phyloP scores from a whole-genome alignment of 2,329 filamentous ascomycete species.

The Tolypocladium paradoxum region DNA sequence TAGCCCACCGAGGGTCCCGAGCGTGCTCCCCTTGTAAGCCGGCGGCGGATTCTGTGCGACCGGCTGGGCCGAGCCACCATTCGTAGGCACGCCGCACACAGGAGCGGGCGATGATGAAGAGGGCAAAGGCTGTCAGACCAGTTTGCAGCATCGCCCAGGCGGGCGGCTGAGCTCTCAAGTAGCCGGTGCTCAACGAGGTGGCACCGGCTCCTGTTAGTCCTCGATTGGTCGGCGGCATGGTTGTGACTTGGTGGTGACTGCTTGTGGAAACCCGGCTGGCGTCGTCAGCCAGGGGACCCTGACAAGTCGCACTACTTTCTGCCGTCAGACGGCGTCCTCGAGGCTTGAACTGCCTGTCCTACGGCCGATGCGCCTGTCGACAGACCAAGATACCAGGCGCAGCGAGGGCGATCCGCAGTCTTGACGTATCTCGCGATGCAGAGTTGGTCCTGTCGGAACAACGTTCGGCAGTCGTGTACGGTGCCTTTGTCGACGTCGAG shows the following conservation, averaged over 20 bases:
- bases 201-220: conserved; percentile 17
- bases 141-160: conserved; percentile 15
- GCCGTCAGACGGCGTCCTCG: conserved; percentile 22
- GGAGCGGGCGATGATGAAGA: conserved; percentile 23
- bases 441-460: neutral
- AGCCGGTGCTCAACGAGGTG: conserved; percentile 14
- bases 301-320: conserved; percentile 21
- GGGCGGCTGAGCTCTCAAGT: conserved; percentile 20
- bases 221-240: conserved; percentile 22
- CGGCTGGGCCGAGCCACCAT: conserved; percentile 8
- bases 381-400: neutral
- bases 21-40: conserved; percentile 8
- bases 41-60: conserved; percentile 6
- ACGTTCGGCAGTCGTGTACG: neutral
- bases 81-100: conserved; percentile 13
- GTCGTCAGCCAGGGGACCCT: conserved; percentile 19
- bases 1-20: conserved; percentile 9
- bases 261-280: conserved; percentile 19
- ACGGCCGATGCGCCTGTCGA: conserved; percentile 6
- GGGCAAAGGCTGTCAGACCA: conserved; percentile 21
- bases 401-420: neutral
- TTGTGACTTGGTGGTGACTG: conserved; percentile 12
- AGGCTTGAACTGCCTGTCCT: conserved; percentile 19
- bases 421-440: neutral
- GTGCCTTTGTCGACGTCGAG: neutral